phyloP scores from a whole-genome alignment of 768 basidiomycete genomes.

The Mycena pura region DNA sequence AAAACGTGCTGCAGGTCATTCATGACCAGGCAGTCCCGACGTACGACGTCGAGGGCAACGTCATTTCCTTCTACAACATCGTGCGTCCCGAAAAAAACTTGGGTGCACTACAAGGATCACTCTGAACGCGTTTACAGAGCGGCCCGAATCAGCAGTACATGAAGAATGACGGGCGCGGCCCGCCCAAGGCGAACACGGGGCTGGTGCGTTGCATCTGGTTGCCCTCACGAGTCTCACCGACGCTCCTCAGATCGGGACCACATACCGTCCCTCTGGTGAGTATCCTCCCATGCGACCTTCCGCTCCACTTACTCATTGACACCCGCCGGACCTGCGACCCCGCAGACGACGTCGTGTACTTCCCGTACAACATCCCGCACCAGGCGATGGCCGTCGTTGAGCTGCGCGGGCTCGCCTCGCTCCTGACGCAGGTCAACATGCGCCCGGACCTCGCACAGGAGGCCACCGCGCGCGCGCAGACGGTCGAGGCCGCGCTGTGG shows the following conservation, averaged over 20 bases:
- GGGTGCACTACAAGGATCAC: no score
- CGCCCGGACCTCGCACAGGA: background rate
- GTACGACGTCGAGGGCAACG: slow-evolving; percentile 13
- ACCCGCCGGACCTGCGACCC: no score
- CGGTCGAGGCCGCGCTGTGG: slow-evolving; percentile 16
- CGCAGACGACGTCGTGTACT: slow-evolving; percentile 23
- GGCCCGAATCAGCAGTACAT: slow-evolving; percentile 28
- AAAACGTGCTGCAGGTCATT: slow-evolving; percentile 19
- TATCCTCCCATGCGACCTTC: background rate
- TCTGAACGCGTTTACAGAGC: background rate
- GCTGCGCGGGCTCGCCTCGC: slow-evolving; percentile 19
- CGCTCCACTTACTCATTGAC: background rate
- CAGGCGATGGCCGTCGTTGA: slow-evolving; percentile 27
- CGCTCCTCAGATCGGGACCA: slow-evolving; percentile 17
- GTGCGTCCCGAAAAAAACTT: slow-evolving; percentile 1
- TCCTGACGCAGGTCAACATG: slow-evolving; percentile 4
- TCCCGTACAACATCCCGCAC: slow-evolving; percentile 27
- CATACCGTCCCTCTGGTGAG: slow-evolving; percentile 22
- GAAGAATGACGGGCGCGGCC: slow-evolving; percentile 25
- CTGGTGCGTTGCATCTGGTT: background rate
- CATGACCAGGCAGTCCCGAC: slow-evolving; percentile 20
- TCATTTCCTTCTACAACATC: slow-evolving; percentile 24
- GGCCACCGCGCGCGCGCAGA: slow-evolving; percentile 12
- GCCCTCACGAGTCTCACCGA: background rate
- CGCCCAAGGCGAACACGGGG: slow-evolving; percentile 21